Percentiles rank a stretch among this genome's conserved stretches.
These are phyloP conservation scores for Botrytis tulipae DNA, from an alignment of 2,329 filamentous ascomycete genomes.

Conservation along the genomic window DNA sequence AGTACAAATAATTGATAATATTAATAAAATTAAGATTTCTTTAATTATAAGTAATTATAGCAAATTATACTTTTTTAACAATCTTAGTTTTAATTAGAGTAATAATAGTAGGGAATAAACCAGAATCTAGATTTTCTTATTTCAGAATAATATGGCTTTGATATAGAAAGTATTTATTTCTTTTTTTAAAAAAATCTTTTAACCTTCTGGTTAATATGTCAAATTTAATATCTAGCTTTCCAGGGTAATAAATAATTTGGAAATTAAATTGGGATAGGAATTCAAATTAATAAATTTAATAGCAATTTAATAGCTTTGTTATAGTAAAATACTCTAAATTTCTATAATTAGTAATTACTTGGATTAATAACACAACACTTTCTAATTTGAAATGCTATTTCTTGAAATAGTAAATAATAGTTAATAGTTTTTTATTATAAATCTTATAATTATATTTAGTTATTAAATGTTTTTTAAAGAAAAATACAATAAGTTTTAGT, in stretches of 20 bases:
- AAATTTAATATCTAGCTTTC: too few relatives aligned
- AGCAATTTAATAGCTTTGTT: accelerated
- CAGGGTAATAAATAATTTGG: accelerated
- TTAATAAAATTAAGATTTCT: accelerated
- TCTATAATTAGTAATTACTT: too few relatives aligned
- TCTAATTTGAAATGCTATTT: accelerated
- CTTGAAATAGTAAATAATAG: too few relatives aligned
- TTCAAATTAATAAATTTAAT: too few relatives aligned
- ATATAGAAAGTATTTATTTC: accelerated
- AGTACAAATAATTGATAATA: accelerated
- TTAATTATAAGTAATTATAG: too few relatives aligned
- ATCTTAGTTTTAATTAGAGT: accelerated
- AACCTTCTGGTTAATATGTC: too few relatives aligned
- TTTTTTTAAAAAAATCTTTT: accelerated
- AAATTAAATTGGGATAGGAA: accelerated
- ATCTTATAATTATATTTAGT: too few relatives aligned
- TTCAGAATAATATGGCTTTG: accelerated
- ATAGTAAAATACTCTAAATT: too few relatives aligned
- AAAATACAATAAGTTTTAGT: accelerated
- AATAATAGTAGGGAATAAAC: accelerated
- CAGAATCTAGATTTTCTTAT: accelerated
- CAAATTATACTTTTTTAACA: accelerated
- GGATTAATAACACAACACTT: accelerated
- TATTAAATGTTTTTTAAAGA: too few relatives aligned
- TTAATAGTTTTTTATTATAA: too few relatives aligned